Percentiles rank a stretch among this genome's conserved stretches.
Evolutionary conservation across 441 rosid genomes (phyloP).

Genomic region (Mallotus repandus): DNA sequence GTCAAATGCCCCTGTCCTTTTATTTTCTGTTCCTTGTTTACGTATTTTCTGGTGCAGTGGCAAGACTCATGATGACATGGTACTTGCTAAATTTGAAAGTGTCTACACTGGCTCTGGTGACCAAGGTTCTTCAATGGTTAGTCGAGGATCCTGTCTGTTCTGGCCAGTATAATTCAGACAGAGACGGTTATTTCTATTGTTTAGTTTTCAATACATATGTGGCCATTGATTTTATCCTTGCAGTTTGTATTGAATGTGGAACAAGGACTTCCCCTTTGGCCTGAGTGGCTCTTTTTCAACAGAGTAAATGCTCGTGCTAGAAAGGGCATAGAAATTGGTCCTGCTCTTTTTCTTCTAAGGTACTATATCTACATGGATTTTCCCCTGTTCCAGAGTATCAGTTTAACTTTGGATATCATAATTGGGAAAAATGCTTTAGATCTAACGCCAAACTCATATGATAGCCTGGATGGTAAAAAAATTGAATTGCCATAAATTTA

Average conservation of each 20-base stretch:
- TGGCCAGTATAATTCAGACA: too few species aligned
- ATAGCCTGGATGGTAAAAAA: neutral
- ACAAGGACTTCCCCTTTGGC: slow-evolving; percentile 84
- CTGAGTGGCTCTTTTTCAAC: slow-evolving; percentile 83
- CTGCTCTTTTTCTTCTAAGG: slow-evolving; percentile 74
- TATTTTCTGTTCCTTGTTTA: slow-evolving; percentile 18
- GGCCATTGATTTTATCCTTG: slow-evolving; percentile 30
- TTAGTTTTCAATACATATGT: slow-evolving; percentile 2
- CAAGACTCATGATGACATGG: slow-evolving; percentile 64
- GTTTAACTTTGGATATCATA: neutral
- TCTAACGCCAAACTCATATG: too few species aligned
- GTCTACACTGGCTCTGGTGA: slow-evolving; percentile 91
- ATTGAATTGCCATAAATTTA: neutral
- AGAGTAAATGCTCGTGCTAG: slow-evolving; percentile 86
- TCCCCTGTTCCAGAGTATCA: neutral
- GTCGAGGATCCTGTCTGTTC: slow-evolving; percentile 22
- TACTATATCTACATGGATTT: slow-evolving; percentile 16
- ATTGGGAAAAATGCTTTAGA: slow-evolving; percentile 2
- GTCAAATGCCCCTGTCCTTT: slow-evolving; percentile 16
- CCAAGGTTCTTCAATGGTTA: slow-evolving; percentile 84
- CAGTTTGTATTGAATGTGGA: slow-evolving; percentile 86
- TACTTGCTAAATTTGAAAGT: slow-evolving; percentile 79
- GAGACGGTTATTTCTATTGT: neutral
- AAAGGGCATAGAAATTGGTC: slow-evolving; percentile 76
- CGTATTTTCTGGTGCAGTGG: slow-evolving; percentile 54